Evolutionary conservation across 257 asterid species (phyloP), one percentile per base, ranked within the genome.

Genomic region (Rehmannia glutinosa): DNA sequence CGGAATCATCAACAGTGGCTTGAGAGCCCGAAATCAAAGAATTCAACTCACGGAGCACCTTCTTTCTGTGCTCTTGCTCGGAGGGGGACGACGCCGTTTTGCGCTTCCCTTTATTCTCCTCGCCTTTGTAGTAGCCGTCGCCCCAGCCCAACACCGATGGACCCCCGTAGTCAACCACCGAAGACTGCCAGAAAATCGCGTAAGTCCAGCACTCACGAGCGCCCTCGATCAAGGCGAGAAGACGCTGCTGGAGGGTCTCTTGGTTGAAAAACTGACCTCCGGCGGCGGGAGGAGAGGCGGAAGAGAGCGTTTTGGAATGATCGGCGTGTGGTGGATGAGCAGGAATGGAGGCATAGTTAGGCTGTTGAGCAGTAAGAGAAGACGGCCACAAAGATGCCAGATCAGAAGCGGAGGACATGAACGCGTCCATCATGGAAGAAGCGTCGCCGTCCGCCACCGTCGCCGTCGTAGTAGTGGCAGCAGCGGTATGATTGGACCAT

Each of bases 141-240:
- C 95, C 97, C 97, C 97, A 91, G 1, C 83, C 82, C 16, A 91
- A 59, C 0, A 86, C 50, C 0, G 90, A 32, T 0, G 86, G 77
- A 15, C 78, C 77, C 2, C 84, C 79, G 62, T 65, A 73, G 19
- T 83, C 92, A 0, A 64, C 61, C 1, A 62, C 85, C 1, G 96
- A 84, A 0, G 86, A 76, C 47, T 92, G 97, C 98, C 98, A 92
- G 82, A 92, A 92, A 9, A 92, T 92, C 0, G 96, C 97, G 58
- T 92, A 92, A 2, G 98, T 90, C 97, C 97, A 92, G 75, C 78
- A 66, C 74, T 92, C 96, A 2, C 62, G 66, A 1, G 96, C 86
- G 59, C 90, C 89, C 15, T 92, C 98, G 28, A 92, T 89, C 27
- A 92, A 24, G 12, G 92, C 49, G 9, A 75, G 90, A 1, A 92